Conservation (phyloP, 192 early-diverging fungal genomes). For the Dimargaris cristalligena region DNA sequence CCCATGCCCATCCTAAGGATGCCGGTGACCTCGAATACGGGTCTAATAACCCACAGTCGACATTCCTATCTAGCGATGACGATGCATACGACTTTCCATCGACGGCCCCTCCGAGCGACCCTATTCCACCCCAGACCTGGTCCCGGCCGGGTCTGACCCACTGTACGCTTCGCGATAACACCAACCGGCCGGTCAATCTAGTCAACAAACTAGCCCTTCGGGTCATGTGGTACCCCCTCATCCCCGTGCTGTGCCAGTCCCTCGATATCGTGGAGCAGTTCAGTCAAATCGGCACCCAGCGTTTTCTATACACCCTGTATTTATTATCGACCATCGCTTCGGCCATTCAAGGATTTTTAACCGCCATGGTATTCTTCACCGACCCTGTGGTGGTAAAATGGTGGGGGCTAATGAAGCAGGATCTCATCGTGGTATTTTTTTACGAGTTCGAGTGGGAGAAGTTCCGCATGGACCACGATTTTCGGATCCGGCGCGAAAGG, state of each 20-base stretch:
- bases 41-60: too few species aligned
- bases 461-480: neutral
- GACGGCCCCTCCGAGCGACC: too few species aligned
- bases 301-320: neutral
- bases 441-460: neutral
- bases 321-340: neutral
- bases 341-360: neutral
- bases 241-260: neutral
- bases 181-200: neutral
- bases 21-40: too few species aligned
- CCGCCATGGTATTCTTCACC: constrained; percentile 4
- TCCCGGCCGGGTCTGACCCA: too few species aligned
- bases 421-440: neutral
- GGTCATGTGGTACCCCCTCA: constrained; percentile 1
- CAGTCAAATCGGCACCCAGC: neutral
- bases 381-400: neutral
- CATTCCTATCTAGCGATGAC: too few species aligned
- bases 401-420: neutral
- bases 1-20: too few species aligned
- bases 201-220: neutral
- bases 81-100: too few species aligned
- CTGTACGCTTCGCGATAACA: too few species aligned
- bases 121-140: too few species aligned
- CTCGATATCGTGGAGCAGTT: neutral
- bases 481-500: neutral